A percentile compares a stretch with the other conserved stretches of the same genome.
phyloP scores from a whole-genome alignment of 176 grass and related monocot genomes.

The Triticum monococcum region DNA sequence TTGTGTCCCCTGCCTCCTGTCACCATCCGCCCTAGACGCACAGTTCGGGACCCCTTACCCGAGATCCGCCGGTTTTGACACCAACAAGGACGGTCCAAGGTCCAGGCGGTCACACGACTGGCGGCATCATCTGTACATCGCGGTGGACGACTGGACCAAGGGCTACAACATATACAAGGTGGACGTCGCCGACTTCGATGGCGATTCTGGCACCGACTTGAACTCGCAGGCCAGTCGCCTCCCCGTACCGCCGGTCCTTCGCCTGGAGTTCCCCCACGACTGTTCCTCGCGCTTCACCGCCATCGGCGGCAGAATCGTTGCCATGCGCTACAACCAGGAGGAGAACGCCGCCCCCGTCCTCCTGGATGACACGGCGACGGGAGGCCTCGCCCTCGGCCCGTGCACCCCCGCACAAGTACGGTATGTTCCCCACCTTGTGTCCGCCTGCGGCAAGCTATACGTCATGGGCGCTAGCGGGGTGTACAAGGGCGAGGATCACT shows the following conservation, averaged over 20 bases:
- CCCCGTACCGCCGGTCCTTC: background rate
- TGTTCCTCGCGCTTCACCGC: background rate
- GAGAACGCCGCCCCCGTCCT: background rate
- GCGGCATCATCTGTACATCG: background rate
- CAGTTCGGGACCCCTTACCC: no score
- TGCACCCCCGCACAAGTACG: background rate
- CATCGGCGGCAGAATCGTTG: background rate
- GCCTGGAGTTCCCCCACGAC: background rate
- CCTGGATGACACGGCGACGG: background rate
- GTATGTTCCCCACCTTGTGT: background rate
- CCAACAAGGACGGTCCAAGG: background rate
- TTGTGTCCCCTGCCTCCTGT: no score
- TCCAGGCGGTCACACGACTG: background rate
- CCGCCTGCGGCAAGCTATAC: background rate
- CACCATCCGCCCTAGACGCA: no score
- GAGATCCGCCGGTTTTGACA: no score
- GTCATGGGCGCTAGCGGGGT: background rate
- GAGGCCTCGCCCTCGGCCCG: slow-evolving; percentile 1
- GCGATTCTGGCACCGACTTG: background rate
- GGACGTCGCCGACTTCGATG: background rate
- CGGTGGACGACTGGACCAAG: slow-evolving; percentile 8
- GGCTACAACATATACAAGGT: slow-evolving; percentile 25
- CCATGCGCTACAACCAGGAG: background rate
- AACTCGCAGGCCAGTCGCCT: background rate
- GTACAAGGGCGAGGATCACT: background rate